Base-by-base conservation (phyloP, 2,329 filamentous ascomycete genomes). In the Paramyrothecium roridum region DNA sequence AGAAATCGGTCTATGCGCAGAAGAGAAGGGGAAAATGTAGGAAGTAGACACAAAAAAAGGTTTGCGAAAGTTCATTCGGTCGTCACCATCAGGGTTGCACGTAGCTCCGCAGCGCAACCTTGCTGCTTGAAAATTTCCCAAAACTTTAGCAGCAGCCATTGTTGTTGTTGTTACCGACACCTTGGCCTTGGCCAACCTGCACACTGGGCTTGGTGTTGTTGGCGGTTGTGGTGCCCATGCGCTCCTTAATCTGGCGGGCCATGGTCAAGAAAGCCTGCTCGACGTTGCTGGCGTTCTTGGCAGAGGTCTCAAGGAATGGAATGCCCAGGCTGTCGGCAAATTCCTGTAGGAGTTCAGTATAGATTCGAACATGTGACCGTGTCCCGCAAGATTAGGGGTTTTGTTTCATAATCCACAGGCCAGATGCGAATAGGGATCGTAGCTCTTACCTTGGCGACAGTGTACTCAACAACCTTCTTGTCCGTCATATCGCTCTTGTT, bases 401-500 rank as follows among this genome's bases (percentile, higher is more conserved):
- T 30, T 30, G 26, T 30, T 30, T 30, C 26, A 30, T 30, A 30
- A 30, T 10, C 26, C 26, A 6, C 26, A 30, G 26, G 10, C 26
- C 26, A 30, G 26, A 10, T 30, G 7, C 12, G n/a, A 6, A 43
- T 43, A n/a, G n/a, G n/a, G n/a, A 19, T 16, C 13, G 7, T 43
- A 13, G n/a, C 6, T 43, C 83, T 58, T 81, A 97, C 95, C 91
- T 99, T 99, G 67, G 95, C 95, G 65, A 98, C 95, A 62, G 92
- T 96, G 85, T 99, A 99, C 77, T 99, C 95, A 60, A 99, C 95
- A 45, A 98, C 95, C 84, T 98, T 99, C 90, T 99, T 99, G 80
- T 99, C 95, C 57, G 93, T 87, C 92, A 99, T 98, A 90, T 99
- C 95, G 79, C 92, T 96, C 89, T 99, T 99, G 89, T 99, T 99